A percentile compares a stretch with the other conserved stretches of the same genome.
Evolutionary conservation across 768 basidiomycete species (phyloP).

Genomic region (Inosperma sp.): DNA sequence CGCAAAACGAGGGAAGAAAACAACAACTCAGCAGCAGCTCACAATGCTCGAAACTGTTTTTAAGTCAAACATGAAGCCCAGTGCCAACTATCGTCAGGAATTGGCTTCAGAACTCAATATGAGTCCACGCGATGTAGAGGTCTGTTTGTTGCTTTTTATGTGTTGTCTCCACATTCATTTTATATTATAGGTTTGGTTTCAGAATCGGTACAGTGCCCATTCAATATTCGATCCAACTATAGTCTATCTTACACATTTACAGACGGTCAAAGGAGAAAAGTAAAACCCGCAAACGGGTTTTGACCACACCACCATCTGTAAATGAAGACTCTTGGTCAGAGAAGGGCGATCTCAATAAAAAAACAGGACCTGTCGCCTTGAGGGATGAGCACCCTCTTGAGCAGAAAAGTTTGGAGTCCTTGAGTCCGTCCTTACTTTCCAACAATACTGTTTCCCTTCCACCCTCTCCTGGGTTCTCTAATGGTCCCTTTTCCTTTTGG

Average conservation of each 20-base stretch:
- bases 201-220: too few species aligned
- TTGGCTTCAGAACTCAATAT: background rate
- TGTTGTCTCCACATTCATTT: background rate
- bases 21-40: too few species aligned
- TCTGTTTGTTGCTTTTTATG: background rate
- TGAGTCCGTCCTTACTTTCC: too few species aligned
- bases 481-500: background rate
- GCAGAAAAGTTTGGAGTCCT: too few species aligned
- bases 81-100: background rate
- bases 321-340: too few species aligned
- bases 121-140: background rate
- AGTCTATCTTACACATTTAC: background rate
- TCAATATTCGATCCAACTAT: background rate
- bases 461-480: background rate
- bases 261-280: background rate
- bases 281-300: background rate
- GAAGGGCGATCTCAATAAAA: too few species aligned
- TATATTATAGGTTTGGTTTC: background rate
- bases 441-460: background rate
- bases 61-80: background rate
- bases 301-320: too few species aligned
- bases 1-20: too few species aligned
- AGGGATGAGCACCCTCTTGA: background rate
- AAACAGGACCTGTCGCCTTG: background rate
- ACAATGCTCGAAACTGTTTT: background rate